Base-by-base conservation (phyloP, 2,329 filamentous ascomycete genomes). In the Scorias spongiosa region DNA sequence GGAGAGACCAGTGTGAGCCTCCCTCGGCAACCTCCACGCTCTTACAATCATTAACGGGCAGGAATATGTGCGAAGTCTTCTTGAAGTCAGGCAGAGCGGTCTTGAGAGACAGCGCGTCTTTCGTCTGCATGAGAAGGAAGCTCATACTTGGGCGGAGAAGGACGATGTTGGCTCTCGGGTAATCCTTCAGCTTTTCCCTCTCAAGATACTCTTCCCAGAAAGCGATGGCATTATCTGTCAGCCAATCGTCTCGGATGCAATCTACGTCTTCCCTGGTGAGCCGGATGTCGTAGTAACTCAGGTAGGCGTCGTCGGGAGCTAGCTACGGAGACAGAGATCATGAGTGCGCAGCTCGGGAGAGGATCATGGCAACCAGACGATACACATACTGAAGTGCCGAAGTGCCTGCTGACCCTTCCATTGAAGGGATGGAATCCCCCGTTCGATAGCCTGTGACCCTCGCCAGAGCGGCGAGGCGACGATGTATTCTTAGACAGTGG, bases 171-270 rank as follows among this genome's bases (percentile, higher is more conserved):
- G 86, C 86, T 58, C 84, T 79, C 9, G 84, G 84, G 59, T 83
- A 93, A 54, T 78, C 76, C 28, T 71, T 70, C 26, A 98, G 79
- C 48, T 86, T 80, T 68, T 96, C 89, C 49, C 80, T 84, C 64
- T 98, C 91, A 51, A 98, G 78, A 61, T 84, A 88, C 66, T 96
- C 89, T 73, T 96, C 84, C 89, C 91, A 98, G 61, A 98, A 96
- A 42, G 86, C 81, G 52, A 98, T 96, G 54, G 87, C 88, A 68
- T 94, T 95, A 63, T 98, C 91, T 38, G 89, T 95, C 42, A 98
- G 71, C 91, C 91, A 98, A 70, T 95, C 91, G 63, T 84, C 73
- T 65, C 84, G 86, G 46, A 98, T 75, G 12, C 82, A 81, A 61
- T 88, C 83, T 53, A 96, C 76, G 63, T 98, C 91, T 60, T 91